These are phyloP conservation scores for Leptomonas seymouri DNA, from an alignment of 208 protist species.

Conservation along the genomic window DNA sequence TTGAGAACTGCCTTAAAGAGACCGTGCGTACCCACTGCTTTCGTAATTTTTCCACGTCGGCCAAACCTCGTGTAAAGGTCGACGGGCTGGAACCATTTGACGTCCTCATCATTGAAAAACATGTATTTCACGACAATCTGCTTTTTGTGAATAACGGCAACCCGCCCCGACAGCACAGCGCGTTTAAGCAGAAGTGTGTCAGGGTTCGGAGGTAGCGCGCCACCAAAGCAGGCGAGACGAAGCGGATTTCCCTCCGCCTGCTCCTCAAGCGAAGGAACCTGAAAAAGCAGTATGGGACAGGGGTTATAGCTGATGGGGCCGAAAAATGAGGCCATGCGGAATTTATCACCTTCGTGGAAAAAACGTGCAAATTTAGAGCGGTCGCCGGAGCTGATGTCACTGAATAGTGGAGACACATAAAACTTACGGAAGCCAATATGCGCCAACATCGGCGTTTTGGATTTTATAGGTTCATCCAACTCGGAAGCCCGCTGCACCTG, in stretches of 20 bases:
- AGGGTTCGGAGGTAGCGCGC: conserved; percentile 78
- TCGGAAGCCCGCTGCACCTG: conserved; percentile 73
- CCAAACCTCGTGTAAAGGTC: conserved; percentile 97
- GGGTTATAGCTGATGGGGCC: conserved; percentile 88
- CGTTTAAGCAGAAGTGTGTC: conserved; percentile 86
- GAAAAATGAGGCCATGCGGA: conserved; percentile 86
- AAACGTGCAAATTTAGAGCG: conserved; percentile 87
- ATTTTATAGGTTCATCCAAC: conserved; percentile 87
- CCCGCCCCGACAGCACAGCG: conserved; percentile 72
- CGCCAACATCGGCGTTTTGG: conserved; percentile 87
- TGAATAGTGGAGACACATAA: conserved; percentile 91
- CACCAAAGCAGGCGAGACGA: conserved; percentile 78
- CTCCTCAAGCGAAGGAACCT: conserved; percentile 85
- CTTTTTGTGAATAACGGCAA: conserved; percentile 92
- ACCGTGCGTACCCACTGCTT: conserved; percentile 96
- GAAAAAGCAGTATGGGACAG: conserved; percentile 85
- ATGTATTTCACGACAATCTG: conserved; percentile 96
- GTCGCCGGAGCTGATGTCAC: conserved; percentile 77
- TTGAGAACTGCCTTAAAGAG: conserved; percentile 97
- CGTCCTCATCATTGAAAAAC: conserved; percentile 96
- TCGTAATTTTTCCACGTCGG: conserved; percentile 94
- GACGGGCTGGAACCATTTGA: conserved; percentile 97
- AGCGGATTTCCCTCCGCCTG: conserved; percentile 73
- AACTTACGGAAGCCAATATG: conserved; percentile 92
- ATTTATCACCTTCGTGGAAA: conserved; percentile 84